Evolutionary conservation across 495 filamentous ascomycete species (phyloP).

Genomic region (Sporormia fimetaria): DNA sequence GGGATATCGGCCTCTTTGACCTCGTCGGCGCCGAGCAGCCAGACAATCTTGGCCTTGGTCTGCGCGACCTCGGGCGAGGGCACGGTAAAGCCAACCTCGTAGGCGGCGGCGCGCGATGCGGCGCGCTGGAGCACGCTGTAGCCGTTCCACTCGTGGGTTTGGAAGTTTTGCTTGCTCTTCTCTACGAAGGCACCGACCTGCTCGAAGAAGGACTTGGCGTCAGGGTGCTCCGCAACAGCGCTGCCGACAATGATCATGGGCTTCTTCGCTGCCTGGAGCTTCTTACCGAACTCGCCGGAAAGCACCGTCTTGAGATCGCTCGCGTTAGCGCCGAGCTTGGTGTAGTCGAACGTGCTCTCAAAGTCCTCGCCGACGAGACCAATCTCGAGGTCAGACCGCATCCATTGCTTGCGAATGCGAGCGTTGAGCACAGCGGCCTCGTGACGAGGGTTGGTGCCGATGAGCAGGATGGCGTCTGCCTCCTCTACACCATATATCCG

Average conservation of each 20-base stretch:
- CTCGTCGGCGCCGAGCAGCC: constrained; percentile 94
- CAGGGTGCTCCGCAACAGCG: constrained; percentile 74
- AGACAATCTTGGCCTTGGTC: constrained; percentile 84
- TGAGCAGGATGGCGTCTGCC: constrained; percentile 79
- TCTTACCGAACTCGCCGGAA: constrained; percentile 79
- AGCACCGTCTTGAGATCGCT: constrained; percentile 72
- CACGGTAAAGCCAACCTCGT: constrained; percentile 85
- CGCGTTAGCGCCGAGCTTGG: constrained; percentile 71
- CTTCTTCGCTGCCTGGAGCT: constrained; percentile 71
- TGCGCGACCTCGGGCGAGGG: constrained; percentile 66
- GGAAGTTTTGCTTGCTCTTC: constrained; percentile 79
- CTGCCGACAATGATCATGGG: constrained; percentile 96
- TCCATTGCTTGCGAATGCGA: constrained; percentile 93
- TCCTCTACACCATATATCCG: constrained; percentile 87
- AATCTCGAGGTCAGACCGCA: constrained; percentile 87
- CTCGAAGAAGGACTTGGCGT: constrained; percentile 88
- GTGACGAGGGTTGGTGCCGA: constrained; percentile 88
- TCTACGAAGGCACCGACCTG: constrained; percentile 79
- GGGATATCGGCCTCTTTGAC: constrained; percentile 68
- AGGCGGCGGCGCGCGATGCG: constrained; percentile 83
- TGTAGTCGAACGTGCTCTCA: constrained; percentile 84
- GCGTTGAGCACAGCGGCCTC: constrained; percentile 93
- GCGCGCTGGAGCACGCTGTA: constrained; percentile 92
- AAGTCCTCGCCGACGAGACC: constrained; percentile 86
- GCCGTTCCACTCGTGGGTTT: constrained; percentile 86